Evolutionary conservation across 2,329 filamentous ascomycete species (phyloP).

Genomic region (Exutisphaerella laricina): DNA sequence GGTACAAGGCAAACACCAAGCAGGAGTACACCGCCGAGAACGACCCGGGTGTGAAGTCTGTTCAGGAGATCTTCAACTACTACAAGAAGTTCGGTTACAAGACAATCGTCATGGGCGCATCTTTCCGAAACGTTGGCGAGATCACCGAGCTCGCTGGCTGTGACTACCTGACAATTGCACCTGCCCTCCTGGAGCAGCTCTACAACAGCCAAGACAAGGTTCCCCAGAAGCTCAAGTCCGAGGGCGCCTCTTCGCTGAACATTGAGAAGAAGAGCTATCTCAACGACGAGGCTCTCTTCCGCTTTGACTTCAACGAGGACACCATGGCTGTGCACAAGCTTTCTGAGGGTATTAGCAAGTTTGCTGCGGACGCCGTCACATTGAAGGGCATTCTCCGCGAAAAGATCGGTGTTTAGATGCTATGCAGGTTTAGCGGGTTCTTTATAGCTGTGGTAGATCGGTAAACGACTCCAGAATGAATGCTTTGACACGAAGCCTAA

Average conservation of each 20-base stretch:
- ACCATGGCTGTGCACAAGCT: slow-evolving; percentile 99
- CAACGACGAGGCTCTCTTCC: slow-evolving; percentile 82
- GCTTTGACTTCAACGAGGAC: slow-evolving; percentile 99
- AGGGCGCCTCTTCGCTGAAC: slow-evolving; percentile 60
- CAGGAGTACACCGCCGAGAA: slow-evolving; percentile 85
- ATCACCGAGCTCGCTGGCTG: slow-evolving; percentile 97
- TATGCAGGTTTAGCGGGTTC: slow-evolving; percentile 1
- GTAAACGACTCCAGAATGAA: slow-evolving; percentile 8
- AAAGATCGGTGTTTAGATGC: slow-evolving; percentile 57
- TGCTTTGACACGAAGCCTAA: too few relatives aligned
- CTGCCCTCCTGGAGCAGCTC: slow-evolving; percentile 89
- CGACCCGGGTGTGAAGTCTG: slow-evolving; percentile 93
- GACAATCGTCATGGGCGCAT: slow-evolving; percentile 99
- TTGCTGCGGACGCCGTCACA: slow-evolving; percentile 89
- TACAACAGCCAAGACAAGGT: slow-evolving; percentile 75
- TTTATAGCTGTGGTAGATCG: slow-evolving; percentile 6
- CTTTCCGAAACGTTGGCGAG: slow-evolving; percentile 93
- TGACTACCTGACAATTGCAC: slow-evolving; percentile 98
- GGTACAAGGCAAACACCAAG: slow-evolving; percentile 96
- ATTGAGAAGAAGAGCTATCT: slow-evolving; percentile 89
- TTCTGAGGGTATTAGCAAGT: slow-evolving; percentile 98
- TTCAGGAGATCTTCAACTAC: slow-evolving; percentile 97
- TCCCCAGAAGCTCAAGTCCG: slow-evolving; percentile 85
- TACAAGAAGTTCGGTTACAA: slow-evolving; percentile 99
- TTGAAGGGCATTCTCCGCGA: slow-evolving; percentile 86